Evolutionary conservation across 2,329 filamentous ascomycete species (phyloP), one percentile per base, ranked within the genome.

Genomic region (Monilinia vaccinii-corymbosi): DNA sequence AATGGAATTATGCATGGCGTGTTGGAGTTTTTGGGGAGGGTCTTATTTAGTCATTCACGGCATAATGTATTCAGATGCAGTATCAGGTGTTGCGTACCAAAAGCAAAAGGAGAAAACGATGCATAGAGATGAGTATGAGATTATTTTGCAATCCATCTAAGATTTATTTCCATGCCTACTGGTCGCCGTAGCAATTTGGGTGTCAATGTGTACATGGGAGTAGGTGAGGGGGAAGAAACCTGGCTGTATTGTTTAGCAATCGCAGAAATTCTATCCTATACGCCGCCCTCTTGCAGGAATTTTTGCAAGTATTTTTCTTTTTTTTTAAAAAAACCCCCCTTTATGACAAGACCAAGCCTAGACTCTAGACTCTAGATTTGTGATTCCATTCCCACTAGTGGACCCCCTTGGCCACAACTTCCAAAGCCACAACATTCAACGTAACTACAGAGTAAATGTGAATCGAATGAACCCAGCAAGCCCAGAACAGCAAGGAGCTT

Each of bases 1-100:
- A 31, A 49, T 57, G 31, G 45, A 57, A 48, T 57, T 50, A 50
- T 49, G 55, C 55, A 50, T 32, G 55, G 55, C 55, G 55, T 57
- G 49, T 57, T 48, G 55, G 55, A 38, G 55, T 32, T 34, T 50
- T 55, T 10, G n/a, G 51, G 45, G 32, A 57, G 21, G 55, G 45
- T 48, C 49, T 14, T 49, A 32, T 49, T 57, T 57, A 31, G 38
- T 55, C n/a, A 44, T 55, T 44, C 28, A 55, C 28, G 51, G 38
- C 51, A 44, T 55, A 55, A 55, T 55, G 51, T 55, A 55, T 44
- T 55, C 51, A 55, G 38, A 55, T 44, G 38, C 50, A 53, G 50
- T 44, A 55, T 34, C 51, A 55, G 51, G 38, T 55, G 25, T 55
- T 34, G 31, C 38, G 51, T 53, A 53, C 38, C 25, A 55, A 55